These are phyloP conservation scores for Nemania sp. DNA, from an alignment of 2,329 filamentous ascomycete genomes.

Conservation along the genomic window DNA sequence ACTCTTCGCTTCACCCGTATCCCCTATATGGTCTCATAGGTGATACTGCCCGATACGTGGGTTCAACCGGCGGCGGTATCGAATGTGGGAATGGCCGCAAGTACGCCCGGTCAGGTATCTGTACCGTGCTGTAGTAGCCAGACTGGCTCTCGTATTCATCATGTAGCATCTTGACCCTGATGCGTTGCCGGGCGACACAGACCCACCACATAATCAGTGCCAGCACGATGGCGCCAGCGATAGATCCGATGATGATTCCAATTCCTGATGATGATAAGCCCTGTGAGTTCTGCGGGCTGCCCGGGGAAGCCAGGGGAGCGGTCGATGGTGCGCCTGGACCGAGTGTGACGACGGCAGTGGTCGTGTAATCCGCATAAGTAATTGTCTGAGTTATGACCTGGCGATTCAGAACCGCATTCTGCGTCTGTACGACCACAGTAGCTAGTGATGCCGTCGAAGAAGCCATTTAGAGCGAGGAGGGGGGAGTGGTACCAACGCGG, in stretches of 20 bases:
- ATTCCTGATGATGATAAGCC: conserved; percentile 28
- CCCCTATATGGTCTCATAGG: conserved; percentile 18
- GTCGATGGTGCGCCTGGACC: conserved; percentile 31
- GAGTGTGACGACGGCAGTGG: conserved; percentile 39
- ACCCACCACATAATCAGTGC: conserved; percentile 33
- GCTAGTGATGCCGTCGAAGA: neutral
- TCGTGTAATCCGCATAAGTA: conserved; percentile 35
- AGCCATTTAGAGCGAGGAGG: conserved; percentile 13
- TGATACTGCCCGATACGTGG: conserved; percentile 26
- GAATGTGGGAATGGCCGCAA: conserved; percentile 35
- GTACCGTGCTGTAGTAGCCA: neutral
- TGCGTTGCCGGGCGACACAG: conserved; percentile 28
- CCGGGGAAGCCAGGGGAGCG: conserved; percentile 8
- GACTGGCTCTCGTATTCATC: conserved; percentile 7
- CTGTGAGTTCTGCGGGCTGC: conserved; percentile 24
- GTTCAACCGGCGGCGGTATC: conserved; percentile 33
- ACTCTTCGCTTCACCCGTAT: conserved; percentile 5
- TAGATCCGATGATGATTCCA: conserved; percentile 39
- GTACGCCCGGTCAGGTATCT: conserved; percentile 10
- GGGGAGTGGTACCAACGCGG: neutral
- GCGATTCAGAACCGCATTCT: conserved; percentile 24
- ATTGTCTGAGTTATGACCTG: conserved; percentile 41
- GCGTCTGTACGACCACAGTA: neutral
- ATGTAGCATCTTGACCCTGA: conserved; percentile 17
- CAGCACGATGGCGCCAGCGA: conserved; percentile 33